Evolutionary conservation across 371 early-diverging fungal genomes (phyloP), one percentile per base, ranked within the genome.

Genomic region (Umbelopsis sp.): DNA sequence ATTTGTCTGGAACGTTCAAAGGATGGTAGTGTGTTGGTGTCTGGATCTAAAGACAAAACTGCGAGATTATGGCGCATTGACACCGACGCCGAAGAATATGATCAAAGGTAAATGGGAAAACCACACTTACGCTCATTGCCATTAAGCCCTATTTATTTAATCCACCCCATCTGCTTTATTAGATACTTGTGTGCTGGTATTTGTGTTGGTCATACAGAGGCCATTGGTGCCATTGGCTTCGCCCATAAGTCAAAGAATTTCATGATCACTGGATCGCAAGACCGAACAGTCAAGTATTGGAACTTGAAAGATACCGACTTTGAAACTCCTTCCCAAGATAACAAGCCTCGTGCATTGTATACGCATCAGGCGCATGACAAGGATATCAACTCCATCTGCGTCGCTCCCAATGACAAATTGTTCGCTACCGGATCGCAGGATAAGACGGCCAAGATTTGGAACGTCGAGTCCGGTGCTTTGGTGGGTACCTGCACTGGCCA

Each of bases 391-490:
- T 86, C 95, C 2, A 86, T 99, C 35, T 87, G 93, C 37, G 86
- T 99, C 35, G 89, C 97, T 4, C 97, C 97, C 4, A 96, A 96
- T 79, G 95, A 97, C 76, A 88, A 90, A 65, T 72, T 94, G 16
- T 95, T 99, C 84, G 99, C 97, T 0, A 95, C 97, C 8, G 99
- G 94, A 22, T 96, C 98, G 35, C 97, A 97, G 76, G 99, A 99
- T 82, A 98, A 96, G 80, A 91, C 96, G 0, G 96, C 95, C 70
- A 97, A 96, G 82, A 73, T 97, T 24, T 99, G 98, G 98, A 92
- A 88, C 50, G 82, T 90, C 14, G 92, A 87, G 44, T 90, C 93
- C 20, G 99, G 99, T 11, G 82, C 86, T 20, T 78, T 90, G 38
- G 64, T 97, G 3, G 95, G 94, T 41, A 92, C 89, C 1, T 93